Conservation (phyloP, 208 protist species). For the Crithidia expoeki region DNA sequence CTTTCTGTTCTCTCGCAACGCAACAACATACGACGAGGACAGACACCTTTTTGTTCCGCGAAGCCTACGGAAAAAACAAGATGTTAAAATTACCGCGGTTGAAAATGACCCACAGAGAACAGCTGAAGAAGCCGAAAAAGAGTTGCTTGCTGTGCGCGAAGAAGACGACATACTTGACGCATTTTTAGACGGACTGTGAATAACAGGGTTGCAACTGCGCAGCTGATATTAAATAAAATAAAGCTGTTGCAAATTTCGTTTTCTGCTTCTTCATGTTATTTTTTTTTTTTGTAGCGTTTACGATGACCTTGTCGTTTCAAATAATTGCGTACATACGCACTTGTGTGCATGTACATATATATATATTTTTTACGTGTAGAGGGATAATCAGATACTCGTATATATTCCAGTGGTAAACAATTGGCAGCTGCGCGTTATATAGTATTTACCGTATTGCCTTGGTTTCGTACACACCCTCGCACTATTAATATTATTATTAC, state of each 20-base stretch:
- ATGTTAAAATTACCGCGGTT: slow-evolving; percentile 3
- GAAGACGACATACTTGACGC: slow-evolving; percentile 52
- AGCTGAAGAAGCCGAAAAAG: slow-evolving; percentile 53
- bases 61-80: slow-evolving; percentile 13
- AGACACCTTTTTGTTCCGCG: slow-evolving; percentile 31
- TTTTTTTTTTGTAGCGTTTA: neutral
- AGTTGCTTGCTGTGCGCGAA: slow-evolving; percentile 35
- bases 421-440: too few relatives aligned
- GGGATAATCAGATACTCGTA: too few relatives aligned
- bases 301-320: too few relatives aligned
- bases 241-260: neutral
- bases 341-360: too few relatives aligned
- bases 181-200: slow-evolving; percentile 63
- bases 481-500: too few relatives aligned
- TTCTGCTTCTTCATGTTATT: slow-evolving; percentile 3
- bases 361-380: too few relatives aligned
- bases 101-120: slow-evolving; percentile 18
- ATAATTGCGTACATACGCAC: too few relatives aligned
- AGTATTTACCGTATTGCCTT: too few relatives aligned
- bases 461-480: too few relatives aligned
- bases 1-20: slow-evolving; percentile 11
- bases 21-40: slow-evolving; percentile 12
- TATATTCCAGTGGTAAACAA: too few relatives aligned
- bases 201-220: too few relatives aligned
- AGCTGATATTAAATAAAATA: neutral